Evolutionary conservation across 225 moss, liverwort and hornwort species (phyloP).

Genomic region (Lunularia cruciata): DNA sequence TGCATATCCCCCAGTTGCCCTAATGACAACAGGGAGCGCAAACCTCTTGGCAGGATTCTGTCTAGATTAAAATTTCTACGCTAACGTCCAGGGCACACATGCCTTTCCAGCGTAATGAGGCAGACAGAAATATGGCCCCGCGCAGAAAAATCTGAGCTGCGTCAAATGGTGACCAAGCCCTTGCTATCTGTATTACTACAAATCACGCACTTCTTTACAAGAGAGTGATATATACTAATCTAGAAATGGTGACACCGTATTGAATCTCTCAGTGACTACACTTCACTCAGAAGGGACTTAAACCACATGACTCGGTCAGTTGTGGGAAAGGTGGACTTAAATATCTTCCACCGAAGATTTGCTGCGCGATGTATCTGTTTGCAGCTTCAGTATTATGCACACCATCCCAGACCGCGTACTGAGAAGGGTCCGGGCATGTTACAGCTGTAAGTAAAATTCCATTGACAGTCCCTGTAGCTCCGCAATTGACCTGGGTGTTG

Average conservation of each 20-base stretch:
- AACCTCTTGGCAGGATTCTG: background rate
- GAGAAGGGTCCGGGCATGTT: constrained; percentile 39
- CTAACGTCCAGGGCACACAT: background rate
- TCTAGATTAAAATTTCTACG: background rate
- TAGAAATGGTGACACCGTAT: background rate
- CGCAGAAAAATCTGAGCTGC: constrained; percentile 18
- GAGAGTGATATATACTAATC: background rate
- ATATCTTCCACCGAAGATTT: constrained; percentile 39
- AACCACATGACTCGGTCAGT: constrained; percentile 22
- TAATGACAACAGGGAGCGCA: background rate
- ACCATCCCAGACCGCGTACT: constrained; percentile 49
- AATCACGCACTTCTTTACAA: background rate
- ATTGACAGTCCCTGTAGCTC: constrained; percentile 38
- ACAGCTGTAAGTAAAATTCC: constrained; percentile 41
- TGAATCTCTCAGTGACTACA: background rate
- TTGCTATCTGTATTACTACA: constrained; percentile 10
- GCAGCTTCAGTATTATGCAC: constrained; percentile 54
- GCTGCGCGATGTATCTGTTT: constrained; percentile 42
- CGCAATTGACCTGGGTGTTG: constrained; percentile 44
- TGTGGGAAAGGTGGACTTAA: constrained; percentile 32
- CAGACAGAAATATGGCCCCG: constrained; percentile 1
- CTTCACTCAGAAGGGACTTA: constrained; percentile 25
- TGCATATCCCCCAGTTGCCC: background rate
- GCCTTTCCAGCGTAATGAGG: background rate
- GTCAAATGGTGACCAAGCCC: constrained; percentile 26